Evolutionary conservation across 208 protist species (phyloP).

Genomic region (Trichomonas gallinae): DNA sequence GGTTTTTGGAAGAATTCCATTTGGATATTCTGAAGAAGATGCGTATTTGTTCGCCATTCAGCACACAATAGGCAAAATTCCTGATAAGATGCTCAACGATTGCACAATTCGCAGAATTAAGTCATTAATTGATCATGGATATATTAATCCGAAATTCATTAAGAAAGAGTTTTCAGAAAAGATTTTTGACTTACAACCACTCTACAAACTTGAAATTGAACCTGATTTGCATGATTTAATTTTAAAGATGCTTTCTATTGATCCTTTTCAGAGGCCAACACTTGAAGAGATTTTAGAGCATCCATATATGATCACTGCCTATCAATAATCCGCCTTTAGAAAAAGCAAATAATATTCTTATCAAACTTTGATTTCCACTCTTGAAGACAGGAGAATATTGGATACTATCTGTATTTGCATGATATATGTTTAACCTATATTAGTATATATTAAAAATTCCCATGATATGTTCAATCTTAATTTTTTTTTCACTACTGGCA

Average conservation of each 20-base stretch:
- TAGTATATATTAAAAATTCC: no score
- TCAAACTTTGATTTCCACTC: no score
- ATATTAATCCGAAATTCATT: background rate
- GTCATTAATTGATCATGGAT: background rate
- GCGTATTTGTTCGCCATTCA: background rate
- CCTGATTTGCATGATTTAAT: background rate
- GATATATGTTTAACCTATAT: no score
- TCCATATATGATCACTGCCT: background rate
- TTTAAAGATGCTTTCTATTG: background rate
- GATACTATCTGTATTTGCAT: no score
- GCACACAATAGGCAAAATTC: background rate
- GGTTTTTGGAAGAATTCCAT: background rate
- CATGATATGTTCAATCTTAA: no score
- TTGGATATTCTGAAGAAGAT: background rate
- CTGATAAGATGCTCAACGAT: background rate
- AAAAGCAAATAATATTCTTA: no score
- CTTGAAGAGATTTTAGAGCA: background rate
- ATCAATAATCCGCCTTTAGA: no score
- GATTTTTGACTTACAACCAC: background rate
- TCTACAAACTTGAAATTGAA: background rate
- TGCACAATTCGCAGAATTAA: background rate
- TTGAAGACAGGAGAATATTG: no score
- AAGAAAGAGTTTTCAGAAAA: background rate
- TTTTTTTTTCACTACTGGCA: no score
- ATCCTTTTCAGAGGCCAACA: background rate